Conservation (phyloP, 257 asterid genomes). For the Nicotiana noctiflora region DNA sequence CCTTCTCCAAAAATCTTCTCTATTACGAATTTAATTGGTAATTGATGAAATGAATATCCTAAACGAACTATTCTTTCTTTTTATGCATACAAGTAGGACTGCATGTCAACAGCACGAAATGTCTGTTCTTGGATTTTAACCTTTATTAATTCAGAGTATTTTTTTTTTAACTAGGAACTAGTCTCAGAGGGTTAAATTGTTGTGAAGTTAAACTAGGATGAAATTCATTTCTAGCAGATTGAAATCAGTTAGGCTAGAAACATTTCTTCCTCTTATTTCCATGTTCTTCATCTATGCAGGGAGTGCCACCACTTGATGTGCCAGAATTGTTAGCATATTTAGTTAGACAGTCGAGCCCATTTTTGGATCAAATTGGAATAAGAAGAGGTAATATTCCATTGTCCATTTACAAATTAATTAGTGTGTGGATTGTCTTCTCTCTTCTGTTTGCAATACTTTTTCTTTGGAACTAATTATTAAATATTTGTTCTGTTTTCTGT, state of each 20-base stretch:
- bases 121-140: not conserved
- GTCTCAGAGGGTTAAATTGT: not conserved
- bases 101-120: not conserved
- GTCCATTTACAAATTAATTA: not conserved
- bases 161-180: not conserved
- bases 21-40: not conserved
- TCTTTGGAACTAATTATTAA: no score
- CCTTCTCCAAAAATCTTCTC: no score
- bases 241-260: not conserved
- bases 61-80: not conserved
- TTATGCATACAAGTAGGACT: not conserved
- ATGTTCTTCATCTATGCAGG: conserved; percentile 35
- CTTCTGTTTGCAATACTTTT: not conserved
- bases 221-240: not conserved
- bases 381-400: conserved; percentile 47
- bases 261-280: not conserved
- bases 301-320: conserved; percentile 87
- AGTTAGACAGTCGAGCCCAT: conserved; percentile 91
- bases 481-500: not conserved
- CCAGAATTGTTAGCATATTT: conserved; percentile 85
- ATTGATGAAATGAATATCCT: not conserved
- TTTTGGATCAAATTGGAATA: conserved; percentile 90
- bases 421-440: not conserved
- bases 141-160: not conserved
- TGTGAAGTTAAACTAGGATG: not conserved